These are phyloP conservation scores for Clavispora phyllophila DNA, from an alignment of 805 yeast species.

Conservation along the genomic window DNA sequence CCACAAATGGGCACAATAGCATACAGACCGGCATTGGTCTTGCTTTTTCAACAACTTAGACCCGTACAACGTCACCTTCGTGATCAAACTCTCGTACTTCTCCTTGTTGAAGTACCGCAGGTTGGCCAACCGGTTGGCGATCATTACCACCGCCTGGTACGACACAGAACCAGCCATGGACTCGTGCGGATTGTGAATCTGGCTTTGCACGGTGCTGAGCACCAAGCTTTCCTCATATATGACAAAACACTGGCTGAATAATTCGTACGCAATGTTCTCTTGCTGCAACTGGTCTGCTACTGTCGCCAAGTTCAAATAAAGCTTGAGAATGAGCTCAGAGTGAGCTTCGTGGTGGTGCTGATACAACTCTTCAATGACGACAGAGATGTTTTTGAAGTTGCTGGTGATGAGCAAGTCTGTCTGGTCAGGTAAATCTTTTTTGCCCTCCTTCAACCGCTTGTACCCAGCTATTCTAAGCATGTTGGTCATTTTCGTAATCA, in stretches of 20 bases:
- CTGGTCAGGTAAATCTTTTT: constrained; percentile 22
- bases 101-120: constrained; percentile 49
- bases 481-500: constrained; percentile 57
- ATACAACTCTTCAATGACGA: constrained; percentile 64
- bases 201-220: constrained; percentile 14
- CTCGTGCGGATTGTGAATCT: constrained; percentile 29
- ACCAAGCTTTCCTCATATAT: constrained; percentile 64
- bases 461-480: constrained; percentile 47
- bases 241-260: constrained; percentile 81
- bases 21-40: constrained; percentile 91
- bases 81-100: constrained; percentile 75
- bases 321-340: constrained; percentile 37
- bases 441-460: constrained; percentile 18
- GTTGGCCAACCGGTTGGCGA: constrained; percentile 41
- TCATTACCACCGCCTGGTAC: constrained; percentile 43
- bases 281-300: constrained; percentile 73
- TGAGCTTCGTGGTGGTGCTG: constrained; percentile 28
- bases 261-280: constrained; percentile 77
- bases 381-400: constrained; percentile 70
- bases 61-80: constrained; percentile 82
- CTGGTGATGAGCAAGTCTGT: constrained; percentile 33
- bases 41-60: constrained; percentile 85
- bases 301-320: constrained; percentile 63
- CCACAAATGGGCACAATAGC: constrained; percentile 87
- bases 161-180: constrained; percentile 42